A percentile compares a stretch with the other conserved stretches of the same genome.
These are phyloP conservation scores for Phytophthora idaei DNA, from an alignment of 352 stramenopile species.

Conservation along the genomic window DNA sequence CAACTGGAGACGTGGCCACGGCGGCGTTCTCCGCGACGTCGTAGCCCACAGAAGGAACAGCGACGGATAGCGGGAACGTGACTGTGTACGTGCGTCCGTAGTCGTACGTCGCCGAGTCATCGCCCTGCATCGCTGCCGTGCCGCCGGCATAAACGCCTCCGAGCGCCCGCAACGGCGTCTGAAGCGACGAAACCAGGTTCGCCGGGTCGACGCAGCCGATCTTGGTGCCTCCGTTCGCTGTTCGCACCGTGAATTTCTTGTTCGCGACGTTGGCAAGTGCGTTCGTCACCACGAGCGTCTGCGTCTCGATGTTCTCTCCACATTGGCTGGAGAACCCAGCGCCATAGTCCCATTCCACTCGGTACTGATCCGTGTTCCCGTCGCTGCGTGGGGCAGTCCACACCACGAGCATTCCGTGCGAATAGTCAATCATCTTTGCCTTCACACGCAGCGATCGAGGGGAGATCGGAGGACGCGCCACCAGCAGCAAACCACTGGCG, in stretches of 20 bases:
- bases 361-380: constrained; percentile 74
- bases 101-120: constrained; percentile 67
- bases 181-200: background rate
- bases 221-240: background rate
- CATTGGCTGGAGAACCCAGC: constrained; percentile 86
- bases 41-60: constrained; percentile 5
- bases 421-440: constrained; percentile 48
- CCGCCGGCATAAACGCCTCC: constrained; percentile 37
- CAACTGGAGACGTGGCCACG: constrained; percentile 44
- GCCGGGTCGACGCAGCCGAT: constrained; percentile 17
- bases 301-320: constrained; percentile 73
- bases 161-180: constrained; percentile 31
- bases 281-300: constrained; percentile 52
- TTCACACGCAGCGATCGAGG: constrained; percentile 86
- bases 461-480: constrained; percentile 20
- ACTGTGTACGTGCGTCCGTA: constrained; percentile 73
- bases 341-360: constrained; percentile 95
- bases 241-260: constrained; percentile 21
- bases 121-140: constrained; percentile 46
- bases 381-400: constrained; percentile 89
- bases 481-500: constrained; percentile 37
- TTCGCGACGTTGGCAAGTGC: background rate
- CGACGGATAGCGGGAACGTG: constrained; percentile 55
- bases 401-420: constrained; percentile 53
- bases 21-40: constrained; percentile 31